Evolutionary conservation across 495 filamentous ascomycete species (phyloP), one percentile per base, ranked within the genome.

Genomic region (Lasiosphaeria miniovina): DNA sequence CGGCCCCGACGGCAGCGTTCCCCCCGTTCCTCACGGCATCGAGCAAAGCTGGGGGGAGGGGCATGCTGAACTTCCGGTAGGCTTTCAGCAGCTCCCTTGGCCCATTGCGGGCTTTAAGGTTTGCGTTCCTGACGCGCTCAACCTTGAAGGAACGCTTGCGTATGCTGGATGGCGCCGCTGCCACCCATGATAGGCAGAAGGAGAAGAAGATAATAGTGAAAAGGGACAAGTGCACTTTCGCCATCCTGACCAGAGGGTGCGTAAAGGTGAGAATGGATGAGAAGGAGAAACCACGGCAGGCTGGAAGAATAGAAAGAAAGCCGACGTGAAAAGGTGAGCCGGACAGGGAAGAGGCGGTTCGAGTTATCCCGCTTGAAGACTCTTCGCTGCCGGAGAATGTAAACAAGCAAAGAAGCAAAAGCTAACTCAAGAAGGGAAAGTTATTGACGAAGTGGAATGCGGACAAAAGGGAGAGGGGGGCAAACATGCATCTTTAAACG

Each of bases 41-140:
- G n/a, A 77, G 57, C 48, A 81, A 63, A 17, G 64, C 70, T 6
- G 68, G 67, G 4, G 78, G 73, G 35, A 80, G 63, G 41, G 73
- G 71, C 70, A 86, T 82, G 57, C 83, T 75, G 68, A 82, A 89
- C 63, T 89, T 90, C 60, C 77, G 69, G 63, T 87, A 86, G 15
- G 86, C 81, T 68, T 81, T 89, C 33, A 81, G 68, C 31, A 90
- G 69, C 49, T 83, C 82, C 55, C 71, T 70, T 3, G 82, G 82
- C 3, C 85, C 85, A 68, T 86, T 76, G 46, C 66, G 67, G 12
- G 80, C 69, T 46, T 72, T 73, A 65, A 79, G 80, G 55, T 76
- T 72, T 36, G 72, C 75, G 58, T 86, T 88, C 53, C 75, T 72
- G 14, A 84, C 69, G 55, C 82, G 78, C 35, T 85, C 80, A 46